These are phyloP conservation scores for Aspergillus egyptiacus DNA, from an alignment of 495 filamentous ascomycete species.

Conservation along the genomic window DNA sequence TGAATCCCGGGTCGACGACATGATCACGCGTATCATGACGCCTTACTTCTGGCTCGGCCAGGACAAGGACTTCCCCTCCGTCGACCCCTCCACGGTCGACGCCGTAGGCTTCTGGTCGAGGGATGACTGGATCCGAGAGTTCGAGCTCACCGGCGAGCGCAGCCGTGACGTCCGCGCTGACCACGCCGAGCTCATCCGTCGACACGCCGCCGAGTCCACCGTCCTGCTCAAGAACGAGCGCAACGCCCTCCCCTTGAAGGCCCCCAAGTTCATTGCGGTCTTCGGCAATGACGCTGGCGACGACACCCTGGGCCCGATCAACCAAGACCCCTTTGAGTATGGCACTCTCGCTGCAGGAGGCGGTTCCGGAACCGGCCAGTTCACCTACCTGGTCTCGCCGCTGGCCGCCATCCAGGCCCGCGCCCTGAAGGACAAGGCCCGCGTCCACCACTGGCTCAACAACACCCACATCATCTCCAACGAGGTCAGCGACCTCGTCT, in stretches of 20 bases:
- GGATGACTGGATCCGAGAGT: background rate
- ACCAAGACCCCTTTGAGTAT: background rate
- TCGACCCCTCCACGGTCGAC: background rate
- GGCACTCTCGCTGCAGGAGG: slow-evolving; percentile 3
- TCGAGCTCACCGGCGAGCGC: slow-evolving; percentile 1
- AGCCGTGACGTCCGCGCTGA: slow-evolving; percentile 3
- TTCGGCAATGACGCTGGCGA: slow-evolving; percentile 3
- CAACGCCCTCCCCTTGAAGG: background rate
- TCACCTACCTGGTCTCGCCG: background rate
- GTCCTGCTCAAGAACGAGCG: slow-evolving; percentile 4
- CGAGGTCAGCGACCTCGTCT: slow-evolving; percentile 35
- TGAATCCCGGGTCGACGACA: background rate
- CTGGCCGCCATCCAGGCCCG: slow-evolving; percentile 1
- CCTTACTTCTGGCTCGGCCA: slow-evolving; percentile 5
- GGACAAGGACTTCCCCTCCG: background rate
- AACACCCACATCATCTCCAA: slow-evolving; percentile 32
- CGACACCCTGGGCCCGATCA: background rate
- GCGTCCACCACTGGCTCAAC: slow-evolving; percentile 30
- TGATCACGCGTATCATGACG: slow-evolving; percentile 5
- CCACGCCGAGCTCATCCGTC: background rate
- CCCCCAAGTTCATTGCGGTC: background rate
- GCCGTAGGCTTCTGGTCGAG: background rate
- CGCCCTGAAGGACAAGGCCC: background rate
- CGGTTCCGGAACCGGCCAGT: slow-evolving; percentile 1
- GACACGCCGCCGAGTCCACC: slow-evolving; percentile 2